A percentile compares a stretch with the other conserved stretches of the same genome.
These are phyloP conservation scores for Pleurotus tuber-regium DNA, from an alignment of 768 basidiomycete genomes.

Conservation along the genomic window DNA sequence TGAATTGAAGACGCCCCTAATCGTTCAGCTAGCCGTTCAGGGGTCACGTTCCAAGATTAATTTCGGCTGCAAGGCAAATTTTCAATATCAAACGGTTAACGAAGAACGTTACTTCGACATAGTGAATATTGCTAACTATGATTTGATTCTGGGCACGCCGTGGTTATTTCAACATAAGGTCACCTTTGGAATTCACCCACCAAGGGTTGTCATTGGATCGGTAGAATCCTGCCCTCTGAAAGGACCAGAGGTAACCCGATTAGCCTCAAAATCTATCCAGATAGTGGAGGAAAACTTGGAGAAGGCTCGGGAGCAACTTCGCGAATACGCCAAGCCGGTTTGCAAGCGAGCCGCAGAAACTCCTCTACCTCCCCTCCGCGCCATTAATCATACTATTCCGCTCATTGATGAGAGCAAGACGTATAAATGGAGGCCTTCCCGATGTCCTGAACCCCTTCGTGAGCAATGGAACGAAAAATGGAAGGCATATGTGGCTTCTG, in stretches of 20 bases:
- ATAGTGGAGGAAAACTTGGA: too few species aligned
- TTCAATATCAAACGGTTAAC: slow-evolving; percentile 28
- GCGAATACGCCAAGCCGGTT: slow-evolving; percentile 16
- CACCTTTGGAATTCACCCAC: slow-evolving; percentile 23
- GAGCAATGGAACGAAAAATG: slow-evolving; percentile 14
- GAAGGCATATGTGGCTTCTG: too few species aligned
- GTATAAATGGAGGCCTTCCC: slow-evolving; percentile 22
- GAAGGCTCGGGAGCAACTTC: too few species aligned
- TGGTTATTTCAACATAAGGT: slow-evolving; percentile 31
- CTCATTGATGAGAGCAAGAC: slow-evolving; percentile 27
- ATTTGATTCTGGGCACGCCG: slow-evolving; percentile 34
- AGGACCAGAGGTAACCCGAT: slow-evolving; percentile 12
- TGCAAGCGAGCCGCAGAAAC: slow-evolving; percentile 18
- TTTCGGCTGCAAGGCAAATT: slow-evolving; percentile 28
- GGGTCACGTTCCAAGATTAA: slow-evolving; percentile 36
- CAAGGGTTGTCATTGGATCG: slow-evolving; percentile 15
- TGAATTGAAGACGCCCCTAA: slow-evolving; percentile 27
- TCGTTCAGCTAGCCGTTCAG: slow-evolving; percentile 34
- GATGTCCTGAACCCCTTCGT: slow-evolving; percentile 22
- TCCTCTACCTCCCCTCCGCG: slow-evolving; percentile 22
- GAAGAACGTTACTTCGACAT: slow-evolving; percentile 31
- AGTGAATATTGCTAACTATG: slow-evolving; percentile 34
- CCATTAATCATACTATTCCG: slow-evolving; percentile 34
- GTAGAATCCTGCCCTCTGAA: slow-evolving; percentile 11
- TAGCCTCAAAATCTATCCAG: slow-evolving; percentile 9